Percentiles rank a stretch among this genome's conserved stretches.
Conservation (phyloP, 1,139 yeast genomes). For the Wickerhamomyces sp. region DNA sequence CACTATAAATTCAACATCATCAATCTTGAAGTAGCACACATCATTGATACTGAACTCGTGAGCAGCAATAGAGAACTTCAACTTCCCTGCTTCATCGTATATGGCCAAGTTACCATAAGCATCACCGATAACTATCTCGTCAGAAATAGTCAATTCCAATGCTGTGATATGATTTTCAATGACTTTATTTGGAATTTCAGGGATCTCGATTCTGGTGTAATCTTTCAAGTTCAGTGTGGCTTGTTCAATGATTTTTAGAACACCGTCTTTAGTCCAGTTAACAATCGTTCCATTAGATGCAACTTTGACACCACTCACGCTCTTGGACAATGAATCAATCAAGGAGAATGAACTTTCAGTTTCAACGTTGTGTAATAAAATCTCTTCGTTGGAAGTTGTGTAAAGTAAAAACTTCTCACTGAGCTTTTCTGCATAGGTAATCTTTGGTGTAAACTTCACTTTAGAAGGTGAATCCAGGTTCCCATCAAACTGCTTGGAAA, state of each 20-base stretch:
- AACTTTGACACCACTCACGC: slow-evolving; percentile 35
- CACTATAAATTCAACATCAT: slow-evolving; percentile 28
- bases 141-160: slow-evolving; percentile 23
- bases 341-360: slow-evolving; percentile 18
- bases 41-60: slow-evolving; percentile 49
- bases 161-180: slow-evolving; percentile 28
- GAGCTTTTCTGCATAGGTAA: slow-evolving; percentile 17
- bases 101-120: slow-evolving; percentile 37
- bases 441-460: slow-evolving; percentile 17
- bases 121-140: slow-evolving; percentile 39
- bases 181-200: slow-evolving; percentile 17
- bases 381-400: slow-evolving; percentile 32
- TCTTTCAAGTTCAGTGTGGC: slow-evolving; percentile 15
- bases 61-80: slow-evolving; percentile 32
- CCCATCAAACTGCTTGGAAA: slow-evolving; percentile 12
- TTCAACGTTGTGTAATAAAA: slow-evolving; percentile 24
- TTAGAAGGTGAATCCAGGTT: slow-evolving; percentile 21
- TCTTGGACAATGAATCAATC: slow-evolving; percentile 33
- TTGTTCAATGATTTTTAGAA: slow-evolving; percentile 26
- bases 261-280: slow-evolving; percentile 39
- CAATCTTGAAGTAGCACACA: slow-evolving; percentile 29
- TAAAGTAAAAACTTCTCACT: slow-evolving; percentile 25
- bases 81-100: slow-evolving; percentile 7
- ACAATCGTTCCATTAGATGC: slow-evolving; percentile 28
- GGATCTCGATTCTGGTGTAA: slow-evolving; percentile 9